Conservation (phyloP, 2,329 filamentous ascomycete species). For the Ascochyta clinopodiicola region DNA sequence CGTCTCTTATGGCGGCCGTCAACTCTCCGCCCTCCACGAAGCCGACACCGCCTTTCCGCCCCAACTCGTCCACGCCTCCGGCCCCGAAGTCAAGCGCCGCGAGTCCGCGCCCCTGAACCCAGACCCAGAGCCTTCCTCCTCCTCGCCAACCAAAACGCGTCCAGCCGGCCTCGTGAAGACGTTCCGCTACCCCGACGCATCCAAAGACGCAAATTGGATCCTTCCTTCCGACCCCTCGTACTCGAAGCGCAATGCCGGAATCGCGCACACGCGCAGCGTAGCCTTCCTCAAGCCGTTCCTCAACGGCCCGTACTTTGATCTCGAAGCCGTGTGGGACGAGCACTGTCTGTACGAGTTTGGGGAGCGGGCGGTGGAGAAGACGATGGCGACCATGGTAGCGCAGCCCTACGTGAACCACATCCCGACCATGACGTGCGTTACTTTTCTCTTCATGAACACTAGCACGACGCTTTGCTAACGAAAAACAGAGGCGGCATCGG, state of each 20-base stretch:
- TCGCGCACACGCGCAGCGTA: constrained; percentile 71
- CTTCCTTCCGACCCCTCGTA: constrained; percentile 40
- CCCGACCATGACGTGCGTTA: constrained; percentile 63
- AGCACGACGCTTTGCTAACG: neutral
- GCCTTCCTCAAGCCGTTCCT: constrained; percentile 69
- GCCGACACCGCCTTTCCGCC: constrained; percentile 26
- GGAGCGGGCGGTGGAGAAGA: constrained; percentile 71
- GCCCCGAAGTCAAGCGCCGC: constrained; percentile 27
- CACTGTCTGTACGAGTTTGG: constrained; percentile 76
- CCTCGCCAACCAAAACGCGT: constrained; percentile 8
- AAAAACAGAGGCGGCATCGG: constrained; percentile 69
- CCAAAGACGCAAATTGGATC: constrained; percentile 34
- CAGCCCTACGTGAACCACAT: constrained; percentile 82
- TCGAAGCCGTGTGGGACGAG: constrained; percentile 81
- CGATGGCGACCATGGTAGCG: constrained; percentile 82
- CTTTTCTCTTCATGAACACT: neutral
- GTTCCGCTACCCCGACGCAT: constrained; percentile 35
- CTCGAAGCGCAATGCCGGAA: constrained; percentile 60
- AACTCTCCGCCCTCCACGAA: constrained; percentile 34
- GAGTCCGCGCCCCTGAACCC: constrained; percentile 31
- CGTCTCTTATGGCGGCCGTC: constrained; percentile 39
- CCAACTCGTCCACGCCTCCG: constrained; percentile 40
- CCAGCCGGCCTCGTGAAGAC: constrained; percentile 28
- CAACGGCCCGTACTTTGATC: constrained; percentile 72
- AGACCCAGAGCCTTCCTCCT: constrained; percentile 10